Base-by-base conservation (phyloP, 2,329 filamentous ascomycete species). In the Annulohypoxylon truncatum region DNA sequence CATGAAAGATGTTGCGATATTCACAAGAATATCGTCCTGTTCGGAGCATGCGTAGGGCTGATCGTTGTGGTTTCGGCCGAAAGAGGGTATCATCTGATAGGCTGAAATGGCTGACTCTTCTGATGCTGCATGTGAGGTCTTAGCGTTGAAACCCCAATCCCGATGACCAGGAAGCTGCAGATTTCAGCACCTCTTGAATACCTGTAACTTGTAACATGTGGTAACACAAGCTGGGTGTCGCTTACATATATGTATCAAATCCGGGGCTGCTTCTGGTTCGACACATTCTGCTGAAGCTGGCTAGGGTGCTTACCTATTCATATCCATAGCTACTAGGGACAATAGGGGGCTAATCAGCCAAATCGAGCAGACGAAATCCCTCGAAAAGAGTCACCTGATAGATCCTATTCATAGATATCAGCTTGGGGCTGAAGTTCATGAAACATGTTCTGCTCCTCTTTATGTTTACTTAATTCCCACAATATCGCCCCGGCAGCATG, bases 201-300 rank as follows among this genome's bases (percentile, higher is more conserved):
- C 15, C 26, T 33, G 29, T 18, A 9, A 57, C 26, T 31, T 35
- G 13, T 56, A 15, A 51, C 26, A 56, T 47, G 13, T 56, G 42
- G 40, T 47, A 9, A 29, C 53, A 29, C 29, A 18, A 18, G 13
- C 33, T 40, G 22, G 51, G 12, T 13, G n/a, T 50, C 24, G 29
- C 46, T 59, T 51, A 35, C 18, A 29, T 35, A 38, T 57, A 47
- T 22, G 42, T 47, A 38, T 57, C 54, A 57, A 35, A n/a, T 48
- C 13, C 13, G 7, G 29, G 29, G 13, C 13, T 8, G 13, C 29
- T 31, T 31, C 29, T 24, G n/a, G 54, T 33, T 33, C 9, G 48
- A 29, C 13, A 22, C 48, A 35, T 48, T 26, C 13, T 10, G 33
- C 33, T 40, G 33, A 29, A 6, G 29, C 22, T 40, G 3, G n/a